phyloP scores from a whole-genome alignment of 2,329 filamentous ascomycete genomes.

The Didymella segeticola region DNA sequence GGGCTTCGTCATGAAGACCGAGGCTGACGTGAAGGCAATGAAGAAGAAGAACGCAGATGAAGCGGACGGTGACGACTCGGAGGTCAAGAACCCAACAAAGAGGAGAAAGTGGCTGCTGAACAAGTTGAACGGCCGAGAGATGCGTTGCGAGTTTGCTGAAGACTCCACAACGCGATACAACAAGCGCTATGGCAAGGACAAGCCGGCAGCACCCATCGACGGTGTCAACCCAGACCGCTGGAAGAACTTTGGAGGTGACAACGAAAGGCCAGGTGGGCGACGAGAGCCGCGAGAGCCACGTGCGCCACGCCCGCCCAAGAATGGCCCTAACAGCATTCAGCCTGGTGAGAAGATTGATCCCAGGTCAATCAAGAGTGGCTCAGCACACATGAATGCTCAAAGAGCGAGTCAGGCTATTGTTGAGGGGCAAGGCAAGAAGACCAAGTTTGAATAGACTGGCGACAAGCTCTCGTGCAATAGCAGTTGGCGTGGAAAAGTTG shows the following conservation, averaged over 20 bases:
- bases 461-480: not conserved
- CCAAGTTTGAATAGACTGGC: constrained; percentile 69
- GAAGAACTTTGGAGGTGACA: constrained; percentile 39
- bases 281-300: constrained; percentile 38
- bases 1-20: constrained; percentile 76
- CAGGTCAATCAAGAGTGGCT: constrained; percentile 53
- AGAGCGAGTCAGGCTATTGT: constrained; percentile 82
- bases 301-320: constrained; percentile 20
- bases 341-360: constrained; percentile 51
- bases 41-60: constrained; percentile 61
- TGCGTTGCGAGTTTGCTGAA: constrained; percentile 93
- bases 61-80: constrained; percentile 58
- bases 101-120: constrained; percentile 80
- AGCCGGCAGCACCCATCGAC: constrained; percentile 38
- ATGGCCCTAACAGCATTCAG: constrained; percentile 13
- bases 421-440: constrained; percentile 79
- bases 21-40: constrained; percentile 54
- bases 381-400: constrained; percentile 56
- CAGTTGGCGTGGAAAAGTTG: not conserved
- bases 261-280: constrained; percentile 33
- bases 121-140: constrained; percentile 75
- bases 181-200: constrained; percentile 87
- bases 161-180: constrained; percentile 88
- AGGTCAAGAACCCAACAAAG: constrained; percentile 55
- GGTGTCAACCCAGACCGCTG: constrained; percentile 45